Evolutionary conservation across 139 green algal genomes (phyloP).

Genomic region (Dunaliella sp.): DNA sequence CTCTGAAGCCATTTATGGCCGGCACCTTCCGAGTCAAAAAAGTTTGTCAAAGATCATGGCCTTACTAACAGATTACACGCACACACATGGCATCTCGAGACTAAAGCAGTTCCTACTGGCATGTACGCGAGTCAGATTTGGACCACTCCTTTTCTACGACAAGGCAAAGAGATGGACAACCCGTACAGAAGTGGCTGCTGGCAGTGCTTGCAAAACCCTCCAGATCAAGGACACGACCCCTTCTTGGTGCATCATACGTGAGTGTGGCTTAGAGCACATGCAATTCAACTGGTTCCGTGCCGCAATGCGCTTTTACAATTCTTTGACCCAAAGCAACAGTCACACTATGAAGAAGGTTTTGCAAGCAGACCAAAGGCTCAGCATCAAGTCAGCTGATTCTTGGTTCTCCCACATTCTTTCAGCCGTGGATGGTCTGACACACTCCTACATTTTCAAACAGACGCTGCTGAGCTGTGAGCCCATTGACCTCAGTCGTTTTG

Average conservation of each 20-base stretch:
- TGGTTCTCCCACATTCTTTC: background rate
- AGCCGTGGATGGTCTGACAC: background rate
- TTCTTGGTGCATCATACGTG: background rate
- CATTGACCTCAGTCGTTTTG: background rate
- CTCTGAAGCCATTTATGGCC: no score
- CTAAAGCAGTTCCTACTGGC: background rate
- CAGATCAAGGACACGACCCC: background rate
- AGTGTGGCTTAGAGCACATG: background rate
- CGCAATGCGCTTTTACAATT: background rate
- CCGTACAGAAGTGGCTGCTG: background rate
- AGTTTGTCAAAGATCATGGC: no score
- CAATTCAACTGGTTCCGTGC: background rate
- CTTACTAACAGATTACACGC: no score
- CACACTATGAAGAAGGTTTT: background rate
- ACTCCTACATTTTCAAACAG: background rate
- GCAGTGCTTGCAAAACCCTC: background rate
- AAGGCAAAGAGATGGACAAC: background rate
- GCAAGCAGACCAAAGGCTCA: background rate
- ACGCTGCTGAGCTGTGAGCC: background rate
- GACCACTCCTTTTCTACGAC: background rate
- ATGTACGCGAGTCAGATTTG: background rate
- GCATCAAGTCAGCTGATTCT: background rate
- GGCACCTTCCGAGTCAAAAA: no score
- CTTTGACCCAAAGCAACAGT: background rate
- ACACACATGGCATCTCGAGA: background rate